Percentiles rank a stretch among this genome's conserved stretches.
Evolutionary conservation across 768 basidiomycete genomes (phyloP).

Genomic region (Auriscalpium orientale): DNA sequence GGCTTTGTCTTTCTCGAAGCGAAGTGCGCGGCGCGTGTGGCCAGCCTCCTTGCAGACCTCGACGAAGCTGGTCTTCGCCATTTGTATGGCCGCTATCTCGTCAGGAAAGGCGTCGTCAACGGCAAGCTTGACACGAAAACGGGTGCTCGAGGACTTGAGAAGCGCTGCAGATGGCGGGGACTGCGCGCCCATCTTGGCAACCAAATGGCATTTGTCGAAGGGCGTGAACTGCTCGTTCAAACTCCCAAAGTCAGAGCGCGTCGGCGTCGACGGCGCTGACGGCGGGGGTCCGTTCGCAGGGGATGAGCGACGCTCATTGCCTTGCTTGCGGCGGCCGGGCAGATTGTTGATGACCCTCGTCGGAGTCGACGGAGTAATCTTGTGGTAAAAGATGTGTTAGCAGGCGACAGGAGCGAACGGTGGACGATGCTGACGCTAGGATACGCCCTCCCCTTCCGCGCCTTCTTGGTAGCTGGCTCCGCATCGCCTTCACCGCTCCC

Average conservation of each 20-base stretch:
- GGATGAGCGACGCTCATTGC: background rate
- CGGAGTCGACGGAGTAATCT: background rate
- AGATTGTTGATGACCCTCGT: background rate
- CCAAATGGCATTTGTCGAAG: no score
- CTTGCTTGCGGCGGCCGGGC: background rate
- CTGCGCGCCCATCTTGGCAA: no score
- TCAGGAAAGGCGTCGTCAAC: background rate
- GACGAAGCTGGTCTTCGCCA: background rate
- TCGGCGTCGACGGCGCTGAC: no score
- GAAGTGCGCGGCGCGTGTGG: background rate
- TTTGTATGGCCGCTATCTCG: no score
- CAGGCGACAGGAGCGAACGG: background rate
- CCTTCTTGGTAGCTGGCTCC: background rate
- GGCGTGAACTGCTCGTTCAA: no score
- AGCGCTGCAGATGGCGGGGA: no score
- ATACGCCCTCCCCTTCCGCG: no score
- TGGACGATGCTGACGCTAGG: no score
- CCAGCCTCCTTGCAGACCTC: background rate
- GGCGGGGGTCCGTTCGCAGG: no score
- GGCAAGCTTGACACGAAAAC: background rate
- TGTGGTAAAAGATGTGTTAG: background rate
- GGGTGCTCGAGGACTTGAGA: background rate
- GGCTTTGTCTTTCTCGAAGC: background rate
- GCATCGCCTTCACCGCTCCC: no score
- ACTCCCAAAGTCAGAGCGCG: no score